Base-by-base conservation (phyloP, 345 rosid species). In the Trapa incisa region DNA sequence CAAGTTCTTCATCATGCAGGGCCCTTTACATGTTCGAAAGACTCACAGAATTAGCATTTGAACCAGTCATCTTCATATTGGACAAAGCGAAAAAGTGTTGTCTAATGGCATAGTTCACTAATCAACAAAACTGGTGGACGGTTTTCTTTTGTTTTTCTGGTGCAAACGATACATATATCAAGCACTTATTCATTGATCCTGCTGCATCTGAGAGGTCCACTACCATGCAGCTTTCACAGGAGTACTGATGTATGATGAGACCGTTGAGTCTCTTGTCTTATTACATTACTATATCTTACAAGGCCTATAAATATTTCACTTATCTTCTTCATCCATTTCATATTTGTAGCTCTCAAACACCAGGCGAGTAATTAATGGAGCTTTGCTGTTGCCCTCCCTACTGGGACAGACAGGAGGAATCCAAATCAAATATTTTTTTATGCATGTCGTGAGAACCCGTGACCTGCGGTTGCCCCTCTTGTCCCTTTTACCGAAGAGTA, bases 171-270 rank as follows among this genome's bases (percentile, higher is more conserved):
- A 22, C 29, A 22, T 22, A 22, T 14, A 50, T 17, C 32, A n/a
- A 1, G 22, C 29, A 8, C 12, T 45, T 6, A 45, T 42, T 15
- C 15, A 53, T 54, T 10, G 32, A 9, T 54, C 0, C 35, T n/a
- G 17, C 17, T 15, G n/a, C 29, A n/a, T 53, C 57, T 54, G 35
- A 6, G 35, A 17, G 35, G 32, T 54, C 22, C 11, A 45, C 48
- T 45, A 22, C 29, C 29, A 22, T 22, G 48, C 60, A 22, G 60
- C 33, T 54, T 54, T 54, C 60, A n/a, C n/a, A 22, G 60, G 29
- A n/a, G 69, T 65, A 22, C 29, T 22, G 77, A 74, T 68, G 68
- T 32, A 50, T 71, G 77, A 77, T 73, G 47, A 65, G 70, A 62
- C 70, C 65, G 38, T 75, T 7, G 41, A 22, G 8, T 1, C 74